Evolutionary conservation across 768 basidiomycete genomes (phyloP).

Genomic region (Kwoniella pini): DNA sequence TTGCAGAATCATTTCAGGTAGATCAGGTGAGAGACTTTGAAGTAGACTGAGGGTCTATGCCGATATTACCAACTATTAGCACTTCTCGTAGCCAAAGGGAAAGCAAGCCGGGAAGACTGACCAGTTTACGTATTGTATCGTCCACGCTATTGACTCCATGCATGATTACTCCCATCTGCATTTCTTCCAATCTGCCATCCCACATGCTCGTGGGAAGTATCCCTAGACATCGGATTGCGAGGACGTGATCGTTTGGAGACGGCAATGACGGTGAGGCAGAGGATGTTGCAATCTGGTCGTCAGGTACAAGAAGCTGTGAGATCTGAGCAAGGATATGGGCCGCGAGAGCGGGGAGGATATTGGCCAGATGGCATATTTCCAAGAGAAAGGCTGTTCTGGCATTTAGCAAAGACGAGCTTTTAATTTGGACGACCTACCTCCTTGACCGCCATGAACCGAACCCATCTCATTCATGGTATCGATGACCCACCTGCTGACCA

Average conservation of each 20-base stretch:
- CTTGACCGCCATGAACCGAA: no score
- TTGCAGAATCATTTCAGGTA: slow-evolving; percentile 4
- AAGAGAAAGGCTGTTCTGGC: slow-evolving; percentile 33
- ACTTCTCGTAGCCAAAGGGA: neutral
- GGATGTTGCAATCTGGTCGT: slow-evolving; percentile 1
- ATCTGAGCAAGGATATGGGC: neutral
- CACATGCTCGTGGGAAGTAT: slow-evolving; percentile 21
- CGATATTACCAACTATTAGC: no score
- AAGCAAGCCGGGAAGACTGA: slow-evolving; percentile 12
- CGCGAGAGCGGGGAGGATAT: neutral
- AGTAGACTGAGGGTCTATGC: slow-evolving; percentile 26
- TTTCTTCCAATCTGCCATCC: slow-evolving; percentile 34
- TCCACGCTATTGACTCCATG: slow-evolving; percentile 39
- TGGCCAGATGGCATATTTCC: slow-evolving; percentile 15
- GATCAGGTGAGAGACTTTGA: slow-evolving; percentile 12
- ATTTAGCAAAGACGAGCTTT: no score
- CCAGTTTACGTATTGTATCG: slow-evolving; percentile 31
- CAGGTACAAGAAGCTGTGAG: neutral
- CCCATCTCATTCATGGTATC: no score
- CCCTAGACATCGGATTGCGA: slow-evolving; percentile 35
- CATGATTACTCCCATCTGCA: slow-evolving; percentile 43
- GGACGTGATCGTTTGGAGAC: slow-evolving; percentile 22
- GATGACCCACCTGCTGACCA: no score
- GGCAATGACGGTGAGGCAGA: slow-evolving; percentile 1
- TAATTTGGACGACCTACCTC: no score